A percentile compares a stretch with the other conserved stretches of the same genome.
phyloP scores from a whole-genome alignment of 371 early-diverging fungal species.

The Thermomucor indicae-seudaticae region DNA sequence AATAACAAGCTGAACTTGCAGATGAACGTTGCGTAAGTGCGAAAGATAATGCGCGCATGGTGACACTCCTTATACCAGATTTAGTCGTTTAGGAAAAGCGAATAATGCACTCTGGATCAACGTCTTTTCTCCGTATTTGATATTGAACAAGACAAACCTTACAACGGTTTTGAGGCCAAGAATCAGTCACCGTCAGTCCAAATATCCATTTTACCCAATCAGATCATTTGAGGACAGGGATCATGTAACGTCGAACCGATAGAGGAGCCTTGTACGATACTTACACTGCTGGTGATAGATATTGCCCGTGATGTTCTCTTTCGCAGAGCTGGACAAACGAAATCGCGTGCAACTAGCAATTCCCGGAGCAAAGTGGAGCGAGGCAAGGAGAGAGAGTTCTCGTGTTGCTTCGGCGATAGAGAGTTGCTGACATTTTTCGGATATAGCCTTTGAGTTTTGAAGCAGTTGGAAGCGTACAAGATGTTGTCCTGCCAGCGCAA shows the following conservation, averaged over 20 bases:
- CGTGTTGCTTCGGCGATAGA: too few species aligned
- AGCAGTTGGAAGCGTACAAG: constrained; percentile 73
- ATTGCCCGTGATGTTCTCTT: constrained; percentile 78
- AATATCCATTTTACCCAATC: constrained; percentile 8
- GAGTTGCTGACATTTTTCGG: too few species aligned
- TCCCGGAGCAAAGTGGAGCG: constrained; percentile 71
- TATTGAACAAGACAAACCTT: constrained; percentile 75
- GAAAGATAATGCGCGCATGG: not conserved
- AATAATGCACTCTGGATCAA: constrained; percentile 27
- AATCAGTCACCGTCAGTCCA: constrained; percentile 16
- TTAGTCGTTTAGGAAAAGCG: constrained; percentile 14
- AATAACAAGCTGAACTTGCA: not conserved
- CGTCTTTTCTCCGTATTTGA: constrained; percentile 49
- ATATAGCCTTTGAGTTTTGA: constrained; percentile 76
- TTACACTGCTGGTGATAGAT: too few species aligned
- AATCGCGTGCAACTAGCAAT: constrained; percentile 71
- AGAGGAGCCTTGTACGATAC: too few species aligned
- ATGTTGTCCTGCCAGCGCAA: constrained; percentile 48
- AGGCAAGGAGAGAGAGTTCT: constrained; percentile 21
- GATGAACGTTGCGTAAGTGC: not conserved
- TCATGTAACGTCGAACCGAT: too few species aligned
- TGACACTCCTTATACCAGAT: not conserved
- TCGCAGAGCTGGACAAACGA: constrained; percentile 64
- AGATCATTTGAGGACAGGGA: constrained; percentile 21
- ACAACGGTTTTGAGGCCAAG: constrained; percentile 35